phyloP scores from a whole-genome alignment of 305 asterid genomes.

The Fraxinus floribunda region DNA sequence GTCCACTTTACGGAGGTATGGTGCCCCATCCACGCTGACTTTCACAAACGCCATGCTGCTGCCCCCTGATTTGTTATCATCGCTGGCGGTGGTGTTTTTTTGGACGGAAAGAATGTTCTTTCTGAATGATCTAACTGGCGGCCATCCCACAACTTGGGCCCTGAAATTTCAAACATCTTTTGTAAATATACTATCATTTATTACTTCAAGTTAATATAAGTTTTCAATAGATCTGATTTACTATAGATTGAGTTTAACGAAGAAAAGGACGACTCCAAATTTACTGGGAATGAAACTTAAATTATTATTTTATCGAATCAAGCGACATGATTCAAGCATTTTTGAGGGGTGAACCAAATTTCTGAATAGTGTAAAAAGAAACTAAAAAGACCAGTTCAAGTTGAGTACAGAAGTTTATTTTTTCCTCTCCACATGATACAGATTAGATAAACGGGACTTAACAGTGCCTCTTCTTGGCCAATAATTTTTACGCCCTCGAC shows the following conservation, averaged over 20 bases:
- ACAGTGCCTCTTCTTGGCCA: not conserved
- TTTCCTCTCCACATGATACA: not conserved
- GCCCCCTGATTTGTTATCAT: conserved; percentile 15
- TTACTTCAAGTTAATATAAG: no score
- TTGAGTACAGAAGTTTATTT: not conserved
- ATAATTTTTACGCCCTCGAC: not conserved
- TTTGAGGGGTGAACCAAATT: not conserved
- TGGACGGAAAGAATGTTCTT: conserved; percentile 31
- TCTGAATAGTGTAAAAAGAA: not conserved
- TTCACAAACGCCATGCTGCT: conserved; percentile 33
- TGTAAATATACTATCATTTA: not conserved
- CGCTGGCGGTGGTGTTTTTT: conserved; percentile 12
- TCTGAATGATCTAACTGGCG: conserved; percentile 43
- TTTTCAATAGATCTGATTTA: not conserved
- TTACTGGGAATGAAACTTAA: not conserved
- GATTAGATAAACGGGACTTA: not conserved
- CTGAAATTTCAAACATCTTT: conserved; percentile 15
- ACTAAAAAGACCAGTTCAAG: not conserved
- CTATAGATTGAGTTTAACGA: not conserved
- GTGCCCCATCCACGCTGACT: conserved; percentile 38
- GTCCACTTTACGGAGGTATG: conserved; percentile 38
- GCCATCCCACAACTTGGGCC: conserved; percentile 44
- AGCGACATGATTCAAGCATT: not conserved
- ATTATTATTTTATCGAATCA: not conserved
- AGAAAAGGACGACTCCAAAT: not conserved